Percentiles rank a stretch among this genome's conserved stretches.
Evolutionary conservation across 345 rosid genomes (phyloP).

Genomic region (Eucalyptus regnans): DNA sequence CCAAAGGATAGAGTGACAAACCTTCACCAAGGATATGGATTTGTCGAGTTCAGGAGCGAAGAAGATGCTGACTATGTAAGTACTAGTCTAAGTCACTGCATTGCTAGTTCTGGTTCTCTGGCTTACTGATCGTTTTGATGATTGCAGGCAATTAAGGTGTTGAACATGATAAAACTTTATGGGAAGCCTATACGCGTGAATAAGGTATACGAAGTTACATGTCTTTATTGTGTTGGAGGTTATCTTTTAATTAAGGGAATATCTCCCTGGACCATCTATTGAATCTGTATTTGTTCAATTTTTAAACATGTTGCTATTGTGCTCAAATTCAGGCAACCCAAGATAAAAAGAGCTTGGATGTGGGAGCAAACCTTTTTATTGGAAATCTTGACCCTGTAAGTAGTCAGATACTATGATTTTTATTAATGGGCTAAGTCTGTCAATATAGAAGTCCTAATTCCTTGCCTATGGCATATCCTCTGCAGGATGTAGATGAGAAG

Average conservation of each 20-base stretch:
- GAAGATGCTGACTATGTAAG: constrained; percentile 98
- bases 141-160: constrained; percentile 84
- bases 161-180: constrained; percentile 92
- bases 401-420: background rate
- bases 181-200: constrained; percentile 97
- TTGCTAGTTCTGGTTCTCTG: background rate
- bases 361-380: constrained; percentile 95
- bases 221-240: background rate
- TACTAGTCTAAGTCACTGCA: background rate
- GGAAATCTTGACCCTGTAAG: constrained; percentile 97
- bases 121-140: background rate
- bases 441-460: background rate
- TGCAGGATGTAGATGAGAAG: constrained; percentile 98
- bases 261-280: background rate
- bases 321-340: constrained; percentile 69
- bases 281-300: background rate
- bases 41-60: constrained; percentile 86
- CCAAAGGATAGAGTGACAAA: constrained; percentile 97
- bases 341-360: constrained; percentile 98
- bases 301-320: background rate
- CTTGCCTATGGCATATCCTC: background rate
- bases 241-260: background rate
- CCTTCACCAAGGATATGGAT: constrained; percentile 90
- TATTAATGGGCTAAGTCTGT: background rate
- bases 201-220: constrained; percentile 33